Evolutionary conservation across 73 alveolate species (phyloP).

Genomic region (Paramecium primaurelia): DNA sequence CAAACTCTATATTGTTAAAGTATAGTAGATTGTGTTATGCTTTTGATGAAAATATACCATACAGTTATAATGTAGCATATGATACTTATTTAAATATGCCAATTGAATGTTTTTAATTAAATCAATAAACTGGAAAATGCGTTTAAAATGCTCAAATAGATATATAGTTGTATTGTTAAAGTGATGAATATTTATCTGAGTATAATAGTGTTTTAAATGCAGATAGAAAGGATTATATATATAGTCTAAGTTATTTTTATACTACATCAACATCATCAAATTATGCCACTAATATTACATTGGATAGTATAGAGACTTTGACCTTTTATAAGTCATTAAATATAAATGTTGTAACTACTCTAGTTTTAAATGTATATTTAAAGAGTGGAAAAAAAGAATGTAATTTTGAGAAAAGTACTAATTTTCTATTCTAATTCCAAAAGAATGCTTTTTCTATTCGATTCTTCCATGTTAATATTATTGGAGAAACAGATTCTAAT

Average conservation of each 20-base stretch:
- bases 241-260: background rate
- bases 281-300: background rate
- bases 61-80: background rate
- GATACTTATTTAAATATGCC: conserved; percentile 36
- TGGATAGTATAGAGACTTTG: background rate
- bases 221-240: background rate
- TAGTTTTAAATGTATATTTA: background rate
- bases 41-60: background rate
- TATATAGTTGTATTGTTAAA: background rate
- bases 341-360: background rate
- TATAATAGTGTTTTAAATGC: background rate
- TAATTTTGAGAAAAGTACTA: background rate
- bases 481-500: background rate
- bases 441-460: background rate
- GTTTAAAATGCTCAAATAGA: background rate
- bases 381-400: background rate
- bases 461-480: background rate
- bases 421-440: background rate
- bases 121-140: background rate
- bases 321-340: background rate
- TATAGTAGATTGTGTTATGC: background rate
- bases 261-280: background rate
- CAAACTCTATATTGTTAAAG: background rate
- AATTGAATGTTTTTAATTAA: background rate
- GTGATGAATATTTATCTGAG: background rate